These are phyloP conservation scores for Leucoagaricus sp. DNA, from an alignment of 1,284 basidiomycete genomes.

Conservation along the genomic window DNA sequence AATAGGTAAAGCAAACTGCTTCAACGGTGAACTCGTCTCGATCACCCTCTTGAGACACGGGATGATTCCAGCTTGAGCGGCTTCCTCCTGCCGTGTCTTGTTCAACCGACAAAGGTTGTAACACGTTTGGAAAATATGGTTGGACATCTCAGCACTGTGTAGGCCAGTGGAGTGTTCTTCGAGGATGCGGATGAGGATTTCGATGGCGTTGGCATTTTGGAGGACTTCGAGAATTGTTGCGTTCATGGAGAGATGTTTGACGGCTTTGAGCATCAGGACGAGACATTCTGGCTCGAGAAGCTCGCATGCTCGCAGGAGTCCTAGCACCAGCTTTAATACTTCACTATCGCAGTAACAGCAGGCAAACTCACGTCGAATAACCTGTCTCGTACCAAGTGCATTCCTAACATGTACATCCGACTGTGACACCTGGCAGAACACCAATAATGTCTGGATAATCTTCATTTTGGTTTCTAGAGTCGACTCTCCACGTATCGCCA, in stretches of 20 bases:
- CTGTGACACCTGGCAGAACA: constrained; percentile 96
- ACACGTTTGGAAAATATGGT: constrained; percentile 92
- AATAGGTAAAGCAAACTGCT: constrained; percentile 96
- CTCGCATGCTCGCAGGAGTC: constrained; percentile 82
- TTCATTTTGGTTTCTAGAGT: constrained; percentile 81
- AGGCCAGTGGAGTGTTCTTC: constrained; percentile 80
- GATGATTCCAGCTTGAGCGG: constrained; percentile 92
- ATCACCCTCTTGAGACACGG: constrained; percentile 89
- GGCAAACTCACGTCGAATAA: constrained; percentile 82
- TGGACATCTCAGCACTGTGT: constrained; percentile 91
- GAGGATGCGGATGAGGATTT: constrained; percentile 83
- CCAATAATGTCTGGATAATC: constrained; percentile 87
- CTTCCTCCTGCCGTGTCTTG: constrained; percentile 94
- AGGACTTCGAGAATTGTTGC: constrained; percentile 88
- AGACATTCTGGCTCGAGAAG: constrained; percentile 83
- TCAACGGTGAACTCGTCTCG: constrained; percentile 85
- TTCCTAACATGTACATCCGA: constrained; percentile 91
- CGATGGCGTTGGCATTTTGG: constrained; percentile 95
- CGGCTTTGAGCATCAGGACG: constrained; percentile 88
- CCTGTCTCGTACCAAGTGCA: constrained; percentile 87
- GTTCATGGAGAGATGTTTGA: constrained; percentile 96
- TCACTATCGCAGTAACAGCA: not conserved
- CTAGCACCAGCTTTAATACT: constrained; percentile 39
- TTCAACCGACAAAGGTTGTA: constrained; percentile 95
- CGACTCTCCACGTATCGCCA: constrained; percentile 69